phyloP scores from a whole-genome alignment of 495 filamentous ascomycete species.

The Amphirosellinia nigrospora region DNA sequence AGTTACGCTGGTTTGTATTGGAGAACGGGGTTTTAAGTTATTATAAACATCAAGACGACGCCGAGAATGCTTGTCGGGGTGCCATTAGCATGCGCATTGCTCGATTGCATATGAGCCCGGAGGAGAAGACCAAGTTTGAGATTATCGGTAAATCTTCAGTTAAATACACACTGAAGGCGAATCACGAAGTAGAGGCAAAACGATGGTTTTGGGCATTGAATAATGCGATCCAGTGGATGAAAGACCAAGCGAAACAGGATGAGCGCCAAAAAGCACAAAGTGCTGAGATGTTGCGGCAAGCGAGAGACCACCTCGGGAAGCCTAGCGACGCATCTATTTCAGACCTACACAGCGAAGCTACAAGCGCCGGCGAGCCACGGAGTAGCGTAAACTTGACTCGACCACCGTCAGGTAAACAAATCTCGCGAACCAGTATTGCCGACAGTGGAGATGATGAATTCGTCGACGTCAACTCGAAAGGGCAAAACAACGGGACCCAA shows the following conservation, averaged over 20 bases:
- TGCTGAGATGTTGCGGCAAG: constrained; percentile 77
- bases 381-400: constrained; percentile 54
- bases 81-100: constrained; percentile 99
- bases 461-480: constrained; percentile 44
- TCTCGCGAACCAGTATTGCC: constrained; percentile 44
- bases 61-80: constrained; percentile 89
- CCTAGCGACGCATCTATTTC: constrained; percentile 42
- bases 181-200: constrained; percentile 92
- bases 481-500: constrained; percentile 26
- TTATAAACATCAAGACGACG: constrained; percentile 98
- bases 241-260: constrained; percentile 93
- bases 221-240: constrained; percentile 97
- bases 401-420: constrained; percentile 44
- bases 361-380: constrained; percentile 53
- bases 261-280: constrained; percentile 74
- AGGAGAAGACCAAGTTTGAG: constrained; percentile 96
- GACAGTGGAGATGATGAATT: constrained; percentile 54
- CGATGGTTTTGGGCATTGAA: constrained; percentile 98
- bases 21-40: constrained; percentile 98
- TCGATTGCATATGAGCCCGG: constrained; percentile 89
- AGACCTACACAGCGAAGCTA: constrained; percentile 58
- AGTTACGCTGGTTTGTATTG: constrained; percentile 95
- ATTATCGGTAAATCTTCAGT: constrained; percentile 98
- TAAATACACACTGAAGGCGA: constrained; percentile 96
- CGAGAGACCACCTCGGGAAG: constrained; percentile 65